Evolutionary conservation across 2,329 filamentous ascomycete species (phyloP).

Genomic region (Venturia effusa): DNA sequence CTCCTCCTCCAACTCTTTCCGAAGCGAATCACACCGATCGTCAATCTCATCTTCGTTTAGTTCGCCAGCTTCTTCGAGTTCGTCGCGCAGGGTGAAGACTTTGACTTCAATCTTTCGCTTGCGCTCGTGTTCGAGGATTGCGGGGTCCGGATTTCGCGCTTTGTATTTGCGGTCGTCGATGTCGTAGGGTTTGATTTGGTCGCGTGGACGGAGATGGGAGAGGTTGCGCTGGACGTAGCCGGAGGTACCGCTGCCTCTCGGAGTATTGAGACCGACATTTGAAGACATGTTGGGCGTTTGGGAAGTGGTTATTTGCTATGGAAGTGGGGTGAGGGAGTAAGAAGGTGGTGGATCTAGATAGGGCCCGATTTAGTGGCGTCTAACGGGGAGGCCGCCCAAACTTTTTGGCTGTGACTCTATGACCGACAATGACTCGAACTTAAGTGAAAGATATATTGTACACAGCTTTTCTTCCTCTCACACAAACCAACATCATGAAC

Average conservation of each 20-base stretch:
- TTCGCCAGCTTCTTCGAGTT: slow-evolving; percentile 79
- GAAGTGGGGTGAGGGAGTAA: background rate
- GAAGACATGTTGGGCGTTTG: slow-evolving; percentile 59
- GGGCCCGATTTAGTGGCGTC: background rate
- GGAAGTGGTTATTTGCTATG: background rate
- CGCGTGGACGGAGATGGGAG: slow-evolving; percentile 76
- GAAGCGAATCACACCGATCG: slow-evolving; percentile 53
- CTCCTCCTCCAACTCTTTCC: slow-evolving; percentile 51
- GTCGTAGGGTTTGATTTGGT: slow-evolving; percentile 60
- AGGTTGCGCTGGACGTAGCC: slow-evolving; percentile 96
- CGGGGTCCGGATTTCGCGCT: slow-evolving; percentile 69
- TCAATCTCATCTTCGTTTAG: slow-evolving; percentile 89
- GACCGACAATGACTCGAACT: background rate
- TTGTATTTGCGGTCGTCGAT: slow-evolving; percentile 55
- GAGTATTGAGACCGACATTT: slow-evolving; percentile 92
- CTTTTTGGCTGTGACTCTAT: background rate
- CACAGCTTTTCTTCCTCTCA: background rate
- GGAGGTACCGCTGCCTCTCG: slow-evolving; percentile 88
- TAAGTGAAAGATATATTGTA: background rate
- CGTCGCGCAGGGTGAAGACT: slow-evolving; percentile 80
- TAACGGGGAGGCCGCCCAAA: background rate
- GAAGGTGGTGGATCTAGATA: background rate
- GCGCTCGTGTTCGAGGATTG: slow-evolving; percentile 88
- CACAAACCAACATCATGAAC: background rate
- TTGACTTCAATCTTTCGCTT: slow-evolving; percentile 87